Evolutionary conservation across 805 yeast species (phyloP).

Genomic region (Hanseniaspora meyeri): DNA sequence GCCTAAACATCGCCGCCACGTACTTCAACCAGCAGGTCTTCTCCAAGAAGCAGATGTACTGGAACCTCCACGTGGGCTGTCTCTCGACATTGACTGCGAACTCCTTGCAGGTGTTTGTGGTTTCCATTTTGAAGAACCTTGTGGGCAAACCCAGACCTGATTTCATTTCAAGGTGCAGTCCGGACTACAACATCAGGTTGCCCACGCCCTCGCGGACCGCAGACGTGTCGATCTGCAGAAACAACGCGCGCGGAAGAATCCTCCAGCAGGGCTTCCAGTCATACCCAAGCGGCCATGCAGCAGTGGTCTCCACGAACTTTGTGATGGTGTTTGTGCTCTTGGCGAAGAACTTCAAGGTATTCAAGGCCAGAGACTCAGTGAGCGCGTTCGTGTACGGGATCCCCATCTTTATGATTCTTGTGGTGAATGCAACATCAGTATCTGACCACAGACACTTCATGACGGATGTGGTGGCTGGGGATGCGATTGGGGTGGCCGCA

Average conservation of each 20-base stretch:
- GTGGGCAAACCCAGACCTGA: constrained; percentile 13
- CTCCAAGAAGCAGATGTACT: constrained; percentile 3
- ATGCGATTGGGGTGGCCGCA: constrained; percentile 1
- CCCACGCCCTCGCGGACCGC: not conserved
- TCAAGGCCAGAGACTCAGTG: constrained; percentile 8
- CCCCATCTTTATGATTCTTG: constrained; percentile 5
- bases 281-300: constrained; percentile 14
- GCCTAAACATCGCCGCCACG: not conserved
- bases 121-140: constrained; percentile 8
- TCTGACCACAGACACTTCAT: constrained; percentile 14
- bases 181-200: not conserved
- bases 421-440: constrained; percentile 7
- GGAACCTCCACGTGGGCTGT: constrained; percentile 10
- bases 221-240: constrained; percentile 8
- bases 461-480: constrained; percentile 6
- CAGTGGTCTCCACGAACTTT: constrained; percentile 11
- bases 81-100: constrained; percentile 11
- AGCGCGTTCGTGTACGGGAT: constrained; percentile 2
- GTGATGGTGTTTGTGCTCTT: constrained; percentile 5
- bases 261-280: constrained; percentile 12
- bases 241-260: not conserved
- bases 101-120: constrained; percentile 9
- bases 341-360: constrained; percentile 8
- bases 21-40: not conserved
- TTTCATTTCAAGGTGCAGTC: constrained; percentile 8